phyloP scores from a whole-genome alignment of 2,329 filamentous ascomycete genomes.

The Colletotrichum nymphaeae region DNA sequence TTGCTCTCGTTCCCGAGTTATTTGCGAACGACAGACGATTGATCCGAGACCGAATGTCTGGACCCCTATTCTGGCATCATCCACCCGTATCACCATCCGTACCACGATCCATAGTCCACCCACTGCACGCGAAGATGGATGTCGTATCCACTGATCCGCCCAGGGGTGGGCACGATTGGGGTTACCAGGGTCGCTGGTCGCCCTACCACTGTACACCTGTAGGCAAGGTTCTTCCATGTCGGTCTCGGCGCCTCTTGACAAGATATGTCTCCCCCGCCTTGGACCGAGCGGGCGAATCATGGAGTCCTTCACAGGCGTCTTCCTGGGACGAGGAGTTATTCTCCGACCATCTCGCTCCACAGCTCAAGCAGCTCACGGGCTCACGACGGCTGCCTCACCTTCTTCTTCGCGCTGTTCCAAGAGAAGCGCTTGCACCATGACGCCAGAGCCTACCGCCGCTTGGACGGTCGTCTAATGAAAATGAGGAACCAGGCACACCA shows the following conservation, averaged over 20 bases:
- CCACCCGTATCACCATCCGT: neutral
- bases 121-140: neutral
- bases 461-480: slow-evolving; percentile 15
- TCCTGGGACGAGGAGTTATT: slow-evolving; percentile 8
- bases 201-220: neutral
- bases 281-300: slow-evolving; percentile 6
- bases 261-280: slow-evolving; percentile 11
- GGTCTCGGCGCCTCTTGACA: slow-evolving; percentile 24
- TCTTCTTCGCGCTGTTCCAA: slow-evolving; percentile 14
- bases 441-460: slow-evolving; percentile 9
- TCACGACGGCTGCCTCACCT: slow-evolving; percentile 13
- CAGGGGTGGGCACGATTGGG: slow-evolving; percentile 13
- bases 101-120: neutral
- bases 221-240: slow-evolving; percentile 22
- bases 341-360: slow-evolving; percentile 15
- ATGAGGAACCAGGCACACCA: neutral
- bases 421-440: slow-evolving; percentile 11
- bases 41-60: neutral
- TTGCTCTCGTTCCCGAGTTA: neutral
- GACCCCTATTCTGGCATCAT: slow-evolving; percentile 6
- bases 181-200: neutral
- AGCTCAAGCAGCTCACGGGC: slow-evolving; percentile 15
- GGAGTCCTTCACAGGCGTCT: slow-evolving; percentile 8
- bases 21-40: neutral
- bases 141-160: slow-evolving; percentile 29